Evolutionary conservation across 768 basidiomycete species (phyloP).

Genomic region (Sporobolomyces pararoseus): DNA sequence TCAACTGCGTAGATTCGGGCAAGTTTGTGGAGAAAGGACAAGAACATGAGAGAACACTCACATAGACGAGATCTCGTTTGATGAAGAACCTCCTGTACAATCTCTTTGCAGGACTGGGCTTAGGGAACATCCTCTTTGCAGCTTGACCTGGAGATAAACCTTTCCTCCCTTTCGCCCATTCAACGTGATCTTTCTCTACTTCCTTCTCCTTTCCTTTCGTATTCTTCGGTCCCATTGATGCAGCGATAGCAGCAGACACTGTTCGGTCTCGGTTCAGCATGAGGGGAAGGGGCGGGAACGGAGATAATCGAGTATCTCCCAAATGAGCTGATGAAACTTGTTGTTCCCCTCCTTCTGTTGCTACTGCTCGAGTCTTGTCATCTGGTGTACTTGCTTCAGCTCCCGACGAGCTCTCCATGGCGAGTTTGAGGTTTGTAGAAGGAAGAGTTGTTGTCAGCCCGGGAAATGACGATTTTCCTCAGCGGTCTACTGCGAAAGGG

Average conservation of each 20-base stretch:
- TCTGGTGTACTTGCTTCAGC: background rate
- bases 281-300: slow-evolving; percentile 33
- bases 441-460: too few relatives aligned
- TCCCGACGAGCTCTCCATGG: background rate
- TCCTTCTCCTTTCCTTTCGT: slow-evolving; percentile 15
- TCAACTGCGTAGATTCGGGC: background rate
- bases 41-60: slow-evolving; percentile 30
- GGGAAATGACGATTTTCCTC: background rate
- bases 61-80: slow-evolving; percentile 49
- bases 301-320: slow-evolving; percentile 7
- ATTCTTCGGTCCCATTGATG: background rate
- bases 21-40: slow-evolving; percentile 5
- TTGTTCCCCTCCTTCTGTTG: too few relatives aligned
- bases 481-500: too few relatives aligned
- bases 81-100: slow-evolving; percentile 49
- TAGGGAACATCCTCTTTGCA: slow-evolving; percentile 52
- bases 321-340: background rate
- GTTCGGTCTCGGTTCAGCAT: slow-evolving; percentile 23
- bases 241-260: slow-evolving; percentile 24
- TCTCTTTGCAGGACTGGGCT: slow-evolving; percentile 47
- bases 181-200: slow-evolving; percentile 1
- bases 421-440: background rate
- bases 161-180: background rate
- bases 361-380: background rate
- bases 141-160: slow-evolving; percentile 50